phyloP scores from a whole-genome alignment of 1,284 basidiomycete species.

The Chondrostereum purpureum region DNA sequence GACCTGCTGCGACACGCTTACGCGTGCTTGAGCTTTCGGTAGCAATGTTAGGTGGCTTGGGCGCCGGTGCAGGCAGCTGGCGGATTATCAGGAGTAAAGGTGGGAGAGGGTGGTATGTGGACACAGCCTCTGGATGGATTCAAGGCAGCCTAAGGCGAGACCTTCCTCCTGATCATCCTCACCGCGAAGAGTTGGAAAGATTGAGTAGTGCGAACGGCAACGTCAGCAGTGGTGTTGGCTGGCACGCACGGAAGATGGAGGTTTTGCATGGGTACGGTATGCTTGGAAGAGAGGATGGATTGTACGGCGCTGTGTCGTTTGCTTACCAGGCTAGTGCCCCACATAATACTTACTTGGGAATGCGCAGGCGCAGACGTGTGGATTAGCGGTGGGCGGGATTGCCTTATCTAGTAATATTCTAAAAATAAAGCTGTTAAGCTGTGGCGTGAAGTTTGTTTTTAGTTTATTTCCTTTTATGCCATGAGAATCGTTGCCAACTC shows the following conservation, averaged over 20 bases:
- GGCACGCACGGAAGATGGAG: conserved; percentile 98
- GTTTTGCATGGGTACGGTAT: conserved; percentile 85
- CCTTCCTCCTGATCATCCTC: conserved; percentile 56
- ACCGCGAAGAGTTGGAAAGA: conserved; percentile 61
- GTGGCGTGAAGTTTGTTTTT: no score
- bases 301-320: conserved; percentile 91
- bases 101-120: conserved; percentile 92
- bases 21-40: conserved; percentile 85
- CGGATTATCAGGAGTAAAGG: conserved; percentile 87
- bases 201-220: conserved; percentile 83
- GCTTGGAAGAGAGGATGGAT: conserved; percentile 85
- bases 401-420: no score
- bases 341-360: no score
- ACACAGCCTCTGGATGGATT: conserved; percentile 80
- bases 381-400: no score
- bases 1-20: conserved; percentile 64
- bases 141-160: conserved; percentile 50
- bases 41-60: conserved; percentile 66
- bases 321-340: conserved; percentile 89
- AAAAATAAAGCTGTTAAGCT: no score
- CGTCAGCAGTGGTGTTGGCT: conserved; percentile 85
- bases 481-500: no score
- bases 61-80: conserved; percentile 79
- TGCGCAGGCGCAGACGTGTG: no score
- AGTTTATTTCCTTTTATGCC: no score